Evolutionary conservation across 2,329 filamentous ascomycete species (phyloP), one percentile per base, ranked within the genome.

Genomic region (Coniochaeta ligniaria): DNA sequence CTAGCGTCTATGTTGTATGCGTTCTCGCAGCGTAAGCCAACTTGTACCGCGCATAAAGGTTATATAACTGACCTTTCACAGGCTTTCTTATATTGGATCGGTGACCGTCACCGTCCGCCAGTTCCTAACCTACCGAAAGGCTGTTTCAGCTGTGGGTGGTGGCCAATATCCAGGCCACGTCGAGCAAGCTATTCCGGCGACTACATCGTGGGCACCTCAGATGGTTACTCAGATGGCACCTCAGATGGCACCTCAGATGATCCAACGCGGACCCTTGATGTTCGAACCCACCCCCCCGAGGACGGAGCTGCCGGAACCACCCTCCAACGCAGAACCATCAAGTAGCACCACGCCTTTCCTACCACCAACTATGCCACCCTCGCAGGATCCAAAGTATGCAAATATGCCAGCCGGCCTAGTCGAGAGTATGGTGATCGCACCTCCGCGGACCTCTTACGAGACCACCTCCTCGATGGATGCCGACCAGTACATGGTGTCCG

Each of bases 401-500:
- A 60, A 60, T 47, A 45, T 60, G 50, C 59, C 56, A 20, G 35
- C 22, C 11, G 36, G 38, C 14, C 28, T 58, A 16, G 11, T 58
- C 11, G 56, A 31, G 20, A 45, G 38, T 35, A 58, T 58, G 56
- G 36, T 14, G 26, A 20, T 58, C 2, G 38, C 22, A 20, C 38
- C 56, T 4, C 31, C 54, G 8, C 54, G 54, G 31, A 38, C 57
- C 8, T 69, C 67, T 1, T 41, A 63, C 24, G 67, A 68, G 59
- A 66, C 67, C 22, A 63, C 61, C 1, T 66, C 63, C 36, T 67
- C 66, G 1, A 47, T 65, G 38, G 62, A 64, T 24, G 31, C 60
- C 11, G 63, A 67, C 24, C 45, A 61, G 2, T 67, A 65, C 26
- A 59, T 67, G 11, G 64, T 68, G n/a, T 64, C 67, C 22, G 67